Evolutionary conservation across 116 monocot species (phyloP), one percentile per base, ranked within the genome.

Genomic region (Papilionanthe hybrid): DNA sequence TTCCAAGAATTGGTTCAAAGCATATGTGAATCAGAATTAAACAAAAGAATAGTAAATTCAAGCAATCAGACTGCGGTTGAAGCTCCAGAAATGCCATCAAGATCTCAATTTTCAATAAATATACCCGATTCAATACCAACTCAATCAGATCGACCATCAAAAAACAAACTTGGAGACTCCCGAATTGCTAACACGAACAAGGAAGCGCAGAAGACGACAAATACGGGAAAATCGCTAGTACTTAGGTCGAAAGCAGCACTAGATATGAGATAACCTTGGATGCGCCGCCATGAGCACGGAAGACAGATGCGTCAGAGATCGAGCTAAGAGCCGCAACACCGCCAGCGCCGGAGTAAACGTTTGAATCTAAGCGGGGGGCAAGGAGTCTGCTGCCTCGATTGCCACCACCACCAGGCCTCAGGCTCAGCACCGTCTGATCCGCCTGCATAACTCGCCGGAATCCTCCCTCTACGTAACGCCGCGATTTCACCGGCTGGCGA

Each of bases 391-490:
- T 75, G 75, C 75, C 49, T 75, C 75, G 75, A 75, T 77, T 77
- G 49, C 83, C 83, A 43, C 83, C 83, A 78, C 83, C 83, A 47
- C 83, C 83, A 13, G 83, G 83, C 73, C 83, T 83, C 72, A 83
- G 72, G 78, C 83, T 83, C 25, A 83, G 55, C 72, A 60, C 78
- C 72, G 83, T 77, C 72, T 83, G 83, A 78, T 83, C 83, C 73
- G 83, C 72, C 72, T 78, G 83, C 83, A 83, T 83, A 77, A 78
- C 78, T 83, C 57, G 45, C 50, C 77, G 69, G 53, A 65, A 67
- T 63, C 22, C 81, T 81, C 81, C 29, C 68, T 68, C 7, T 45
- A 45, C 45, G 66, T 76, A 74, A 67, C 75, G 77, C 48, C 53
- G 37, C n/a, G 76, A 76, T 68, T 57, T n/a, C 79, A 27, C 65